These are phyloP conservation scores for Penicilliopsis zonata DNA, from an alignment of 495 filamentous ascomycete genomes.

Conservation along the genomic window DNA sequence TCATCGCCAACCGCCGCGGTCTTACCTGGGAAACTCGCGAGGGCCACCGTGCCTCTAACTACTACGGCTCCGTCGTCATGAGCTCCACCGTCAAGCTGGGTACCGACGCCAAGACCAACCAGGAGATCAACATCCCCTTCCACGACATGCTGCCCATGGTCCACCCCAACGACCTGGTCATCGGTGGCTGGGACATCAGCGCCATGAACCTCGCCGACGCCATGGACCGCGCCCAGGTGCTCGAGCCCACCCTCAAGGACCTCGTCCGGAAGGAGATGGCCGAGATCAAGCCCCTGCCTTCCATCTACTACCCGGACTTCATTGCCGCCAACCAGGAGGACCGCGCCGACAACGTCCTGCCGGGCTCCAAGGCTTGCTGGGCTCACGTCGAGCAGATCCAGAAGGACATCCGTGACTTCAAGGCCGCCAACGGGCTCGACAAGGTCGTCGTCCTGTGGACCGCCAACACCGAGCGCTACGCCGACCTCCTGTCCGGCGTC, in stretches of 20 bases:
- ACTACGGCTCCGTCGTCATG: constrained; percentile 97
- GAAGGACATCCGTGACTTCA: constrained; percentile 93
- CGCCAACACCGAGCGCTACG: constrained; percentile 95
- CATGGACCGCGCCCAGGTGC: constrained; percentile 91
- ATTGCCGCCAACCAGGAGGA: constrained; percentile 98
- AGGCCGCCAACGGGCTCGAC: constrained; percentile 71
- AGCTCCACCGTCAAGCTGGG: constrained; percentile 93
- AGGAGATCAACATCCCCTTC: constrained; percentile 95
- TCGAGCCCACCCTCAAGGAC: constrained; percentile 84
- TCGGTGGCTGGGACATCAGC: constrained; percentile 98
- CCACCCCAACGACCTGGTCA: constrained; percentile 88
- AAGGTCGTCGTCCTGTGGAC: constrained; percentile 99
- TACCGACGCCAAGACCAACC: constrained; percentile 66
- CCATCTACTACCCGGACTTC: constrained; percentile 98
- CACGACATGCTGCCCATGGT: constrained; percentile 92
- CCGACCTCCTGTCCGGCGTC: constrained; percentile 75
- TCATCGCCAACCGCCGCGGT: constrained; percentile 83
- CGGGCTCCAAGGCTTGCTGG: constrained; percentile 69
- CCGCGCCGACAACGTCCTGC: constrained; percentile 82
- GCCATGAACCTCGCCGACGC: constrained; percentile 74
- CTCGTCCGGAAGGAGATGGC: constrained; percentile 89
- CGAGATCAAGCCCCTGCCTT: constrained; percentile 77
- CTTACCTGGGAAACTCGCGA: constrained; percentile 90
- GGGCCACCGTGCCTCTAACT: constrained; percentile 75
- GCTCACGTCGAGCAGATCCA: constrained; percentile 91